Percentiles rank a stretch among this genome's conserved stretches.
These are phyloP conservation scores for Macrophomina tecta DNA, from an alignment of 2,329 filamentous ascomycete species.

Conservation along the genomic window DNA sequence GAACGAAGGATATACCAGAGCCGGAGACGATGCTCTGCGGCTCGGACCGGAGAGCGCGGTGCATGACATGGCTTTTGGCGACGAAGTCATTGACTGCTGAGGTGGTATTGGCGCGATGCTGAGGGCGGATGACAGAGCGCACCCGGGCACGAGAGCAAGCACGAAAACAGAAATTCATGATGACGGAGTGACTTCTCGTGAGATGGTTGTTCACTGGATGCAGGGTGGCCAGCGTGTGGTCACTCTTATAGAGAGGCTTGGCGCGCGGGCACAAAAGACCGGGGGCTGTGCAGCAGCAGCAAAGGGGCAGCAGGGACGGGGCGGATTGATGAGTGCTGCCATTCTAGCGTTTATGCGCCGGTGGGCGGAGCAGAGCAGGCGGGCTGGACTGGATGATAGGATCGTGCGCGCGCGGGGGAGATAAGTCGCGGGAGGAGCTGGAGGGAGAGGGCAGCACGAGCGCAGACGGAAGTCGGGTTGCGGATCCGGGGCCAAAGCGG, in stretches of 20 bases:
- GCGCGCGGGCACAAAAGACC: neutral
- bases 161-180: neutral
- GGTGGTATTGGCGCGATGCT: neutral
- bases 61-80: conserved; percentile 20
- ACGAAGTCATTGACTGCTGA: conserved; percentile 9
- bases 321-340: too few relatives aligned
- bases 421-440: too few relatives aligned
- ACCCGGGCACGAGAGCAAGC: neutral
- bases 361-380: too few relatives aligned
- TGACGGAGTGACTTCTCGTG: neutral
- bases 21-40: conserved; percentile 20
- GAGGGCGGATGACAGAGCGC: neutral
- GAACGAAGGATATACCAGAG: conserved; percentile 22
- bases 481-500: conserved; percentile 5
- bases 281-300: neutral
- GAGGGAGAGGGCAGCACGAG: neutral
- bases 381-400: too few relatives aligned
- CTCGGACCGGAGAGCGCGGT: conserved; percentile 10
- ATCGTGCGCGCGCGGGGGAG: too few relatives aligned
- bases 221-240: conserved; percentile 2
- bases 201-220: conserved; percentile 8
- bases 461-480: conserved; percentile 1
- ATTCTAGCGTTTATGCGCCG: too few relatives aligned
- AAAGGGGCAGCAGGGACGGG: too few relatives aligned
- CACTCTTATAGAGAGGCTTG: conserved; percentile 6